These are phyloP conservation scores for Phycomyces blakesleeanus DNA, from an alignment of 192 early-diverging fungal species.

Conservation along the genomic window DNA sequence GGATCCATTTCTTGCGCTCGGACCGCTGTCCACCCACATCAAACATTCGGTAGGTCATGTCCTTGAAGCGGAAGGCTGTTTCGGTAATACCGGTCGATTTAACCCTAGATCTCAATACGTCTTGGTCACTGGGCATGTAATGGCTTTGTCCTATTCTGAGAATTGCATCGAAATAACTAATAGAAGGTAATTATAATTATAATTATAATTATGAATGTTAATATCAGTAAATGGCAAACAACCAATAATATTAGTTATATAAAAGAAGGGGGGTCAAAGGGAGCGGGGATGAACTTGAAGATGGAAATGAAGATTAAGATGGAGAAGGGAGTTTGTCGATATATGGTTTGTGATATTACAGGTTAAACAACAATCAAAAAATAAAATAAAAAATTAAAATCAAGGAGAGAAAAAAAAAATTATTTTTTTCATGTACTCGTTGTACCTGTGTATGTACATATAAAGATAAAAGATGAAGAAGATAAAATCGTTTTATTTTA, in stretches of 20 bases:
- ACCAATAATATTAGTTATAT: too few species aligned
- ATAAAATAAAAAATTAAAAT: not conserved
- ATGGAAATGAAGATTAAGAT: too few species aligned
- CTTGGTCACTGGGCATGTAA: conserved; percentile 92
- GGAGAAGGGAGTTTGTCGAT: conserved; percentile 10
- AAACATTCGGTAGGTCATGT: conserved; percentile 93
- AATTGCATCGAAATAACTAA: conserved; percentile 92
- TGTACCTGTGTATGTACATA: too few species aligned
- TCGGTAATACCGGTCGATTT: conserved; percentile 98
- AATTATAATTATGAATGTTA: conserved; percentile 15
- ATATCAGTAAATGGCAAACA: conserved; percentile 17
- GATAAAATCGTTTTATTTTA: not conserved
- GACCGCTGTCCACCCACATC: conserved; percentile 98
- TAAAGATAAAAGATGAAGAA: too few species aligned
- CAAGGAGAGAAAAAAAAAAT: not conserved
- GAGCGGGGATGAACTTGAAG: too few species aligned
- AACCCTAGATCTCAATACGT: conserved; percentile 93
- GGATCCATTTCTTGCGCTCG: conserved; percentile 99
- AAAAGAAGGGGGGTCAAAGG: too few species aligned
- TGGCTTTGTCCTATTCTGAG: conserved; percentile 76
- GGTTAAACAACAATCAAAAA: not conserved
- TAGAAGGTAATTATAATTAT: not conserved
- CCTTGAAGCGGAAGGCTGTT: conserved; percentile 86
- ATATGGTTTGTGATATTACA: conserved; percentile 3
- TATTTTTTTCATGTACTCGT: too few species aligned